A percentile compares a stretch with the other conserved stretches of the same genome.
These are phyloP conservation scores for Phytopythium boreale DNA, from an alignment of 352 stramenopile genomes.

Conservation along the genomic window DNA sequence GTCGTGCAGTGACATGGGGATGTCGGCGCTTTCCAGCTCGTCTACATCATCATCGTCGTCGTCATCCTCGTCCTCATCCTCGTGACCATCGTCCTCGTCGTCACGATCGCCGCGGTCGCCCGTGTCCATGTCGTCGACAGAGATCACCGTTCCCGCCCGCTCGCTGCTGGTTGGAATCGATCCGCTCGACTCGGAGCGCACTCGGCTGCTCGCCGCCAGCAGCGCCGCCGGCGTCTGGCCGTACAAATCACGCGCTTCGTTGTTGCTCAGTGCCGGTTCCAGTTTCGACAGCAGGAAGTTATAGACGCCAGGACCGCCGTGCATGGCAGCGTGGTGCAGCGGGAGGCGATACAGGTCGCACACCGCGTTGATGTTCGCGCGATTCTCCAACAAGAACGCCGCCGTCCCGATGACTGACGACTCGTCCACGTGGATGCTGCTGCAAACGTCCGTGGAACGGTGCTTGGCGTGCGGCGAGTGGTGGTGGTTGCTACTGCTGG, in stretches of 20 bases:
- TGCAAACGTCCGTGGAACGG: conserved; percentile 36
- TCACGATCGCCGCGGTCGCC: conserved; percentile 15
- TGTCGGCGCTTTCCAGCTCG: conserved; percentile 38
- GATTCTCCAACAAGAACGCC: conserved; percentile 65
- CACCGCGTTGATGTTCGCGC: conserved; percentile 56
- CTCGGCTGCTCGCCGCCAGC: conserved; percentile 37
- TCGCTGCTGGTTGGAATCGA: conserved; percentile 5
- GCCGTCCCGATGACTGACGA: conserved; percentile 62
- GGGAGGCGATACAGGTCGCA: conserved; percentile 68
- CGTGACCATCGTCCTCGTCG: conserved; percentile 20
- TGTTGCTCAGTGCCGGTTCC: conserved; percentile 23
- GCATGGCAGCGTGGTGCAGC: conserved; percentile 73
- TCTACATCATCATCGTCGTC: conserved; percentile 39
- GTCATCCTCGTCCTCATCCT: conserved; percentile 32
- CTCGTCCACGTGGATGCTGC: conserved; percentile 45
- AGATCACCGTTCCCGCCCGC: conserved; percentile 1
- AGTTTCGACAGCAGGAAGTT: conserved; percentile 53
- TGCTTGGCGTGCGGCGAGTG: conserved; percentile 7
- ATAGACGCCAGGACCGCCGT: conserved; percentile 58
- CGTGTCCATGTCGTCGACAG: conserved; percentile 6
- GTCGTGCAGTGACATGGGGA: conserved; percentile 48
- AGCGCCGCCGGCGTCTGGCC: conserved; percentile 50
- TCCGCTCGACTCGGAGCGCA: conserved; percentile 7
- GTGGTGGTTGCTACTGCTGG: neutral
- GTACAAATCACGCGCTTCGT: conserved; percentile 62